Evolutionary conservation across 2,329 filamentous ascomycete species (phyloP).

Genomic region (Aspergillus phoenicis): DNA sequence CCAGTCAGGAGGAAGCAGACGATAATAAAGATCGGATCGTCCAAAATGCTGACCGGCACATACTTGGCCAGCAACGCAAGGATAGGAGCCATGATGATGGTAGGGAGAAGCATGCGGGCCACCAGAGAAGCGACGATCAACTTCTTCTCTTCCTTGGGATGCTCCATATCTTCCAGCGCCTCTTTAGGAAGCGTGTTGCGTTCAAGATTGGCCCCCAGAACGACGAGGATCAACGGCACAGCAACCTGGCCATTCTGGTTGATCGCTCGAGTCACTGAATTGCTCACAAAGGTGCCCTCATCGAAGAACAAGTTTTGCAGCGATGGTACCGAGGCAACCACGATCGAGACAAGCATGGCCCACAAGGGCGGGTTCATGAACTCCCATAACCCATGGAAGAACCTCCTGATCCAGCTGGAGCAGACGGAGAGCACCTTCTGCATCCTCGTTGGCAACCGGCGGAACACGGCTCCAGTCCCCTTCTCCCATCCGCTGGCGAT

Average conservation of each 20-base stretch:
- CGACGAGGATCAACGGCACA: slow-evolving; percentile 91
- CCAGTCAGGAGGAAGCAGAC: slow-evolving; percentile 96
- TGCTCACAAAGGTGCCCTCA: slow-evolving; percentile 85
- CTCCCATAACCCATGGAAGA: slow-evolving; percentile 73
- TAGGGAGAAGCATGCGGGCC: slow-evolving; percentile 90
- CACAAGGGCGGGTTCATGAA: slow-evolving; percentile 99
- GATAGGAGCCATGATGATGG: slow-evolving; percentile 86
- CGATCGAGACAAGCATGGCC: slow-evolving; percentile 90
- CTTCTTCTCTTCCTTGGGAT: slow-evolving; percentile 68
- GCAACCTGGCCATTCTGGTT: slow-evolving; percentile 85
- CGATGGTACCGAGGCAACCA: slow-evolving; percentile 82
- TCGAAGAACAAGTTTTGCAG: slow-evolving; percentile 86
- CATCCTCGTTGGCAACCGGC: slow-evolving; percentile 54
- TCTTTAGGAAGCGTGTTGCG: slow-evolving; percentile 80
- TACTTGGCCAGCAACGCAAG: slow-evolving; percentile 86
- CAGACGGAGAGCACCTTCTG: slow-evolving; percentile 54
- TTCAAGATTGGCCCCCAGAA: slow-evolving; percentile 90
- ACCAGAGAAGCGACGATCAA: slow-evolving; percentile 83
- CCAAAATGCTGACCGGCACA: slow-evolving; percentile 87
- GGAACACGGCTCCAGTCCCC: slow-evolving; percentile 43
- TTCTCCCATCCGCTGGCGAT: slow-evolving; percentile 25
- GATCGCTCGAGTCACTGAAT: slow-evolving; percentile 87
- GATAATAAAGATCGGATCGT: slow-evolving; percentile 96
- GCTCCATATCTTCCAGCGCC: slow-evolving; percentile 67
- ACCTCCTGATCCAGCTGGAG: slow-evolving; percentile 49